phyloP scores from a whole-genome alignment of 169 alveolate species.

The Theileria equi region DNA sequence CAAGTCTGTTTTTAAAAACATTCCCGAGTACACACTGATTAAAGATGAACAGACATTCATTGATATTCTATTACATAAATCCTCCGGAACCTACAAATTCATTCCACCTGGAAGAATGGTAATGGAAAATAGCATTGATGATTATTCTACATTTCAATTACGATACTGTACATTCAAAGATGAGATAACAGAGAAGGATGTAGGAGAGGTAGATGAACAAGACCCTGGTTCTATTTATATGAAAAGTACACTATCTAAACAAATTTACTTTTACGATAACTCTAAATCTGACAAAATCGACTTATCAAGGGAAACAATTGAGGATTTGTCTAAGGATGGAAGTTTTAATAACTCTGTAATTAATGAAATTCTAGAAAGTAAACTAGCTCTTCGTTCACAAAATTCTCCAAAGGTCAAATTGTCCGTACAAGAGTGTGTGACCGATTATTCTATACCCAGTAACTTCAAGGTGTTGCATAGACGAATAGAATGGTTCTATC shows the following conservation, averaged over 20 bases:
- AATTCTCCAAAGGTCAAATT: neutral
- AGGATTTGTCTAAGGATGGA: conserved; percentile 11
- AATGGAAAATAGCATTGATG: conserved; percentile 12
- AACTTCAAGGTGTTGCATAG: conserved; percentile 45
- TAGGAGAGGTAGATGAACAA: too few relatives aligned
- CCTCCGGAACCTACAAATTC: conserved; percentile 6
- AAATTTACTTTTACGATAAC: neutral
- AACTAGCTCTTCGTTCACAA: neutral
- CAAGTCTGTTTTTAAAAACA: conserved; percentile 1
- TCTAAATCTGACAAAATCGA: neutral
- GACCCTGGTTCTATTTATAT: too few relatives aligned
- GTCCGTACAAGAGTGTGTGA: conserved; percentile 30
- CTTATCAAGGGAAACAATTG: neutral
- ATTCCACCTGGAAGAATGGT: conserved; percentile 32
- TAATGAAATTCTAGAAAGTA: conserved; percentile 3
- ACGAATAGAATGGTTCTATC: conserved; percentile 69
- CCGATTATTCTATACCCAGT: conserved; percentile 14
- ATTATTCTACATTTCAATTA: conserved; percentile 5
- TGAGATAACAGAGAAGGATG: neutral
- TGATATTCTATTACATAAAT: conserved; percentile 1
- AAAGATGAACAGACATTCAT: conserved; percentile 14
- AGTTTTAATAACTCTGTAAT: conserved; percentile 22
- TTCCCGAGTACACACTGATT: conserved; percentile 22
- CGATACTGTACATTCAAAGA: conserved; percentile 24
- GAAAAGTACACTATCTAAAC: neutral